Percentiles rank a stretch among this genome's conserved stretches.
These are phyloP conservation scores for Penicillium sp. DNA, from an alignment of 2,329 filamentous ascomycete species.

Conservation along the genomic window DNA sequence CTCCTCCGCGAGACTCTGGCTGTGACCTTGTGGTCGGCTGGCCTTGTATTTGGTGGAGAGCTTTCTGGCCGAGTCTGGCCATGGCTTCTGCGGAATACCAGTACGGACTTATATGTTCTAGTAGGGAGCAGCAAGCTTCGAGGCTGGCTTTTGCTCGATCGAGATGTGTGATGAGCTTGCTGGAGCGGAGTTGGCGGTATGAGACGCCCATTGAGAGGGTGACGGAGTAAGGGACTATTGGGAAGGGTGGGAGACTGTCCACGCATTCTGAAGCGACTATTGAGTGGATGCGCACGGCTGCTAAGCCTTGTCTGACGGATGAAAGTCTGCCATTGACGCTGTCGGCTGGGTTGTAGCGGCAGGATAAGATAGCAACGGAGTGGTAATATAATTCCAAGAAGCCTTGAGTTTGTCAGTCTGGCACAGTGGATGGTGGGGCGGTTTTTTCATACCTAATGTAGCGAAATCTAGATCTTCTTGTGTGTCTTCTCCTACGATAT, in stretches of 20 bases:
- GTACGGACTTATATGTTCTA: conserved; percentile 36
- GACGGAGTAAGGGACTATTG: conserved; percentile 58
- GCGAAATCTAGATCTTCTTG: conserved; percentile 29
- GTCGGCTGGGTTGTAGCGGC: conserved; percentile 46
- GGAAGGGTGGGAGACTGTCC: conserved; percentile 52
- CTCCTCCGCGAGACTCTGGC: neutral
- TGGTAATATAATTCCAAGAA: conserved; percentile 60
- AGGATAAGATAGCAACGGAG: conserved; percentile 58
- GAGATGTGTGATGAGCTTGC: conserved; percentile 46
- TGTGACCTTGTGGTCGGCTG: neutral
- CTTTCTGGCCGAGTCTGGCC: conserved; percentile 42
- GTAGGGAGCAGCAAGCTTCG: conserved; percentile 36
- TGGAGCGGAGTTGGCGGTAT: conserved; percentile 58
- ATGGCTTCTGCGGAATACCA: conserved; percentile 47
- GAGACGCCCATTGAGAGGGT: conserved; percentile 58
- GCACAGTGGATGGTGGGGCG: too few species aligned
- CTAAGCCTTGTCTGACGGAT: conserved; percentile 56
- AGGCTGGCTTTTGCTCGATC: conserved; percentile 38
- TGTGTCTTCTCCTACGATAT: conserved; percentile 31
- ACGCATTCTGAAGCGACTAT: conserved; percentile 51
- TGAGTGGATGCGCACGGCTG: conserved; percentile 57
- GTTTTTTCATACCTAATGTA: conserved; percentile 27
- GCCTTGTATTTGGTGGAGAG: conserved; percentile 33
- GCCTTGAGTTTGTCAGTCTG: conserved; percentile 33
- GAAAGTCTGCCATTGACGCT: conserved; percentile 50